Evolutionary conservation across 2,329 filamentous ascomycete genomes (phyloP).

Genomic region (Nothomitra cinnamomea): DNA sequence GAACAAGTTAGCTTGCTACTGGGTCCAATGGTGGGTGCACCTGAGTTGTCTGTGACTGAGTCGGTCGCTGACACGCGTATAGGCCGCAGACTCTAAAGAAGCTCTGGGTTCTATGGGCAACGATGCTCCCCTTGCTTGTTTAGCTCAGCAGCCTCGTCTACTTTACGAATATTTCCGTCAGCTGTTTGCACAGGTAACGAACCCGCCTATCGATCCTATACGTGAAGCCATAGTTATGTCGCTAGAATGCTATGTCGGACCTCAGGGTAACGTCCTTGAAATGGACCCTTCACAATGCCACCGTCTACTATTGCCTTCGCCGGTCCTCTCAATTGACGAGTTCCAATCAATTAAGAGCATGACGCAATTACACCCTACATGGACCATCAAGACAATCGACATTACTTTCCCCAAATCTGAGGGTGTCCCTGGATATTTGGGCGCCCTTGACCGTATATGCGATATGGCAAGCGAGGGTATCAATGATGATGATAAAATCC

Average conservation of each 20-base stretch:
- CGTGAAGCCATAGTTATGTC: conserved; percentile 98
- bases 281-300: conserved; percentile 85
- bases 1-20: conserved; percentile 88
- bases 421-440: conserved; percentile 68
- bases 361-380: conserved; percentile 51
- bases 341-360: conserved; percentile 80
- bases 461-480: conserved; percentile 71
- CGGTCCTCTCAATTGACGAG: conserved; percentile 74
- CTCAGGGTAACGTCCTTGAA: conserved; percentile 85
- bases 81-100: conserved; percentile 85
- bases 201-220: conserved; percentile 93
- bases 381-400: conserved; percentile 82
- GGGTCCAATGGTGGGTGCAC: conserved; percentile 50
- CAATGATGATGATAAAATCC: conserved; percentile 64
- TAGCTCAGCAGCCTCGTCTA: conserved; percentile 75
- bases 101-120: conserved; percentile 96
- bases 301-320: conserved; percentile 70
- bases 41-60: neutral
- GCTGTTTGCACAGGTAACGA: conserved; percentile 94
- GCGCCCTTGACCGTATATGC: conserved; percentile 78
- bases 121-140: conserved; percentile 78
- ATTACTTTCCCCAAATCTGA: conserved; percentile 81
- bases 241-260: conserved; percentile 86
- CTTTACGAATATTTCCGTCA: conserved; percentile 96
- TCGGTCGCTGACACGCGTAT: neutral